Base-by-base conservation (phyloP, 2,329 filamentous ascomycete genomes). In the Verticillium klebahnii region DNA sequence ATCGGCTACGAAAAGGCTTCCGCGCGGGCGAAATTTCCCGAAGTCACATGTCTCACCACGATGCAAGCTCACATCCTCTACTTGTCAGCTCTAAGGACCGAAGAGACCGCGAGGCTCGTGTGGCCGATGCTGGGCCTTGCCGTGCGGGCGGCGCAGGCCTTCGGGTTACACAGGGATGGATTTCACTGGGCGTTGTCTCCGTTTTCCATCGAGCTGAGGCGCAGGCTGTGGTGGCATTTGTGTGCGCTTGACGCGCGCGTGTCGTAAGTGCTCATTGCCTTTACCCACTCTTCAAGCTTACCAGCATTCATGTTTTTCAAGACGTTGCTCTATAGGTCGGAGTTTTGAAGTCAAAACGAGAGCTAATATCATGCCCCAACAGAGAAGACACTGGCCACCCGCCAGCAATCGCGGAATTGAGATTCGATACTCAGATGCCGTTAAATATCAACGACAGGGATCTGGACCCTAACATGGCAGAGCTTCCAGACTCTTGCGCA, bases 401-500 rank as follows among this genome's bases (percentile, higher is more conserved):
- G 2, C 57, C 57, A 8, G 14, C 29, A 6, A 58, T 39, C 1
- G 39, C 57, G 2, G 57, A 58, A 37, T 50, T 31, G 37, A 39
- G 15, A 19, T 58, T 58, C 57, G 57, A 58, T n/a, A 58, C 57
- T 5, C 57, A 58, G 37, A 58, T 58, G 57, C 57, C 57, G 19
- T 19, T 32, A 23, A 58, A 58, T 11, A n/a, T 58, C 14, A n/a
- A 50, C 12, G 57, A 58, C 15, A 23, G 17, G 7, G 57, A 58
- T 58, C 57, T 58, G 9, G 15, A 19, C 15, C 7, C 6, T 9
- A 50, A 34, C 1, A 50, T 58, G 57, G 7, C 11, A 7, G 57
- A 58, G 37, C 37, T 58, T 40, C 57, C 57, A 14, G 14, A 50
- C 14, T 50, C 57, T 50, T 37, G 37, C 19, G 14, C 14, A 19